Evolutionary conservation across 208 protist species (phyloP), one percentile per base, ranked within the genome.

Genomic region (Wallacemonas sp.): DNA sequence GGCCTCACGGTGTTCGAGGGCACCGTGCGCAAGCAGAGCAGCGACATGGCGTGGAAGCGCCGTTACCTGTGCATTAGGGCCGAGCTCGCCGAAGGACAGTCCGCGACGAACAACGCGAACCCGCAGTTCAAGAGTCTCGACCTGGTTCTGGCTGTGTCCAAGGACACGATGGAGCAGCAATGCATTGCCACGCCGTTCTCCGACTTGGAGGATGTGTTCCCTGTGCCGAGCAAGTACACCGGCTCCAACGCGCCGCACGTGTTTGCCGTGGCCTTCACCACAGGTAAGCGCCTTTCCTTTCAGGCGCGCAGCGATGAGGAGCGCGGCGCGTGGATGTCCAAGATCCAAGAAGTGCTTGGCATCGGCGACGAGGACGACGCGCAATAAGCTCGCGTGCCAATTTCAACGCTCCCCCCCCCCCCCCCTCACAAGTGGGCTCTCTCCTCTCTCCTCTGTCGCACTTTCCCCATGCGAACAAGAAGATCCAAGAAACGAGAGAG

Each of bases 311-410:
- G 75, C 45, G 75, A 86, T 48, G 66, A 72, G 25, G 82, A 92
- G 61, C 79, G 86, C 26, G 79, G 84, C 65, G 63, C 66, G 29
- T 93, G 87, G 87, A 93, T 93, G 82, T 71, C 76, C 39, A 93
- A 93, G 62, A 93, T 93, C 48, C 87, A 93, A 59, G 83, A 93
- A 16, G 87, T 85, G 0, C 72, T 93, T 20, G 87, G 87, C 12
- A 88, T 93, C 57, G 83, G 74, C n/a, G 81, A 89, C 57, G 79
- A 78, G 45, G 77, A 91, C 31, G 75, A 81, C 23, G 50, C 67
- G 65, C 65, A 57, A 22, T 57, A 57, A 57, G 11, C 14, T 1
- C 18, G 7, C 5, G 45, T 50, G 45, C 45, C 45, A 18, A 26
- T 25, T 50, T 5, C 20, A 18, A 5, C 10, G 16, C 5, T n/a